Evolutionary conservation across 306 rosid genomes (phyloP).

Genomic region (Citrullus amarus): DNA sequence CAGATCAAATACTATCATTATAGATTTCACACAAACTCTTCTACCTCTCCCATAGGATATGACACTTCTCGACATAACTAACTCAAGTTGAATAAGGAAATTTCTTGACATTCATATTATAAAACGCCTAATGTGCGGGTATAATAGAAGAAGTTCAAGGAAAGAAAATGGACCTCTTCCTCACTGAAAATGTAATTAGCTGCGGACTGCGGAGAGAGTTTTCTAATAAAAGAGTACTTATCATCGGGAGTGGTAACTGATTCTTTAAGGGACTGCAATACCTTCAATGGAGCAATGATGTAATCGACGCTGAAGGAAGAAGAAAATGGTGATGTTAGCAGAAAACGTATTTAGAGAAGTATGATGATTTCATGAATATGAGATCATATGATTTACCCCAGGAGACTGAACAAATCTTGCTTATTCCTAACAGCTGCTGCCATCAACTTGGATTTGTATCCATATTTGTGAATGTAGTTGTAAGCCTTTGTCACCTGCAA

Average conservation of each 20-base stretch:
- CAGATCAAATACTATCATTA: neutral
- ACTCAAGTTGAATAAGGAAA: neutral
- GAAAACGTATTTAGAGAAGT: neutral
- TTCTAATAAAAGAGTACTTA: constrained; percentile 71
- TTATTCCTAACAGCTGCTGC: constrained; percentile 98
- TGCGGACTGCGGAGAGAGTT: constrained; percentile 77
- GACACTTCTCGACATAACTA: neutral
- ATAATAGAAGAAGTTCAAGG: neutral
- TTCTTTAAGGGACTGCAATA: constrained; percentile 90
- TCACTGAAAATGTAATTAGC: constrained; percentile 47
- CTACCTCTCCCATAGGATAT: neutral
- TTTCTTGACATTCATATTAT: neutral
- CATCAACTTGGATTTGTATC: constrained; percentile 89
- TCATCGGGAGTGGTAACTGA: constrained; percentile 60
- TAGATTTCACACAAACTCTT: neutral
- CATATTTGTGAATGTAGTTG: constrained; percentile 87
- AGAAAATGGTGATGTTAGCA: constrained; percentile 9
- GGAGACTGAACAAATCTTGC: constrained; percentile 86
- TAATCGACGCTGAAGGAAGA: constrained; percentile 67
- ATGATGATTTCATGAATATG: neutral
- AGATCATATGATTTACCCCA: constrained; percentile 49
- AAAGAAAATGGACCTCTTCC: constrained; percentile 53
- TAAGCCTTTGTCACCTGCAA: constrained; percentile 80
- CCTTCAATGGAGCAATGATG: constrained; percentile 85
- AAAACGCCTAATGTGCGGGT: constrained; percentile 9